Conservation (phyloP, 116 monocot genomes). For the Zostera marina region DNA sequence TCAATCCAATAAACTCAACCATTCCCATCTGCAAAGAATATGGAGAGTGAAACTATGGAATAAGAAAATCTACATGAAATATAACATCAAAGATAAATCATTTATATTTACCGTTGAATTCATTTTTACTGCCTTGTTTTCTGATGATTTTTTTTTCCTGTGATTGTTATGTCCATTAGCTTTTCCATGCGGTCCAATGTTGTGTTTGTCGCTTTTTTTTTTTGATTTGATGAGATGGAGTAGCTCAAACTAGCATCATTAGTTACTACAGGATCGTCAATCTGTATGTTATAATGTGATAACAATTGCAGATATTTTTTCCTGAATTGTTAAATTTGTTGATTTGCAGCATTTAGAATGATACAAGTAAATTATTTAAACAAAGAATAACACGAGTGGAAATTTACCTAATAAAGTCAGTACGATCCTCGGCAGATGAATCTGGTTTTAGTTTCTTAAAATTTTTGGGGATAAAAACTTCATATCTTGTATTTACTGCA, state of each 20-base stretch:
- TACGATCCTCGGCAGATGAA: slow-evolving; percentile 50
- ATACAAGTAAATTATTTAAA: neutral
- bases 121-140: slow-evolving; percentile 41
- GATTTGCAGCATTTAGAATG: slow-evolving; percentile 2
- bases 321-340: slow-evolving; percentile 30
- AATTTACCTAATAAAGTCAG: slow-evolving; percentile 72
- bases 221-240: neutral
- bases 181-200: slow-evolving; percentile 23
- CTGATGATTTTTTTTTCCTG: slow-evolving; percentile 62
- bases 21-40: slow-evolving; percentile 59
- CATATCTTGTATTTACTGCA: slow-evolving; percentile 55
- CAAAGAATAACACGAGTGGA: neutral
- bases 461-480: slow-evolving; percentile 57
- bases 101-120: slow-evolving; percentile 10
- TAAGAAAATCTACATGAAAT: neutral
- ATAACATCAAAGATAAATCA: neutral
- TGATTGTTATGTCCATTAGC: slow-evolving; percentile 42
- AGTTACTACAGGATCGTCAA: slow-evolving; percentile 1
- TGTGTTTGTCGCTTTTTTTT: slow-evolving; percentile 37
- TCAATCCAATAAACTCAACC: slow-evolving; percentile 88
- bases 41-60: neutral
- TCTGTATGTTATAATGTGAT: slow-evolving; percentile 20
- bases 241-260: neutral
- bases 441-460: slow-evolving; percentile 48
- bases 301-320: slow-evolving; percentile 81